Evolutionary conservation across 495 filamentous ascomycete species (phyloP), one percentile per base, ranked within the genome.

Genomic region (Ramalina peruviana): DNA sequence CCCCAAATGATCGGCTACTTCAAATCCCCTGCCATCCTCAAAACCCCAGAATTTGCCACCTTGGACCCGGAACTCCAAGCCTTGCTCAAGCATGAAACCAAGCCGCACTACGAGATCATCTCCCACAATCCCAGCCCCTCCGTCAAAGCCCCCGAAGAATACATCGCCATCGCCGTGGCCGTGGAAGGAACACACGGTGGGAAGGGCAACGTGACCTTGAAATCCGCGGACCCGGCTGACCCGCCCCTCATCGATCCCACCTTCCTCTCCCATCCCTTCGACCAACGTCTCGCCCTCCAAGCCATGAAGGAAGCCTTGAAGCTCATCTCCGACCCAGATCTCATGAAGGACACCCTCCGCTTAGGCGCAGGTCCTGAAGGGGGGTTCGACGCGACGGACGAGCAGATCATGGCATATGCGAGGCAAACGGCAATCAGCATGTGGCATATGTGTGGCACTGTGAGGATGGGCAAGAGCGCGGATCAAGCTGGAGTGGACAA

Each of bases 381-480:
- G 12, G 30, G 30, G 9, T 33, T 33, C 30, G 30, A 33, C 30
- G 63, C 71, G 9, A 71, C 67, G 0, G 78, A 82, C 43, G 77
- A 79, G 49, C 73, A 78, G 39, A 64, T 82, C 39, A 58, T 77
- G 17, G 69, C 54, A 65, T 88, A 86, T 61, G 81, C 76, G 36
- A 70, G 82, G 33, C 73, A 75, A 33, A 82, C 76, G 1, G 84
- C 84, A 13, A 83, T 86, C 60, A 92, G 85, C 5, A 83, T 88
- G 13, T 89, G 88, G 62, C 85, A 89, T 61, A 82, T 81, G 1
- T 81, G 81, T 27, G 85, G 86, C 43, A 92, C 86, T n/a, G 85
- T 85, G 48, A 86, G 83, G 71, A 92, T 89, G 85, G 86, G 85
- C 20, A 75, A 83, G 61, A 62, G 72, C 7, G 54, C 57, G 6